These are phyloP conservation scores for Aspergillus japonicus DNA, from an alignment of 2,329 filamentous ascomycete species.

Conservation along the genomic window DNA sequence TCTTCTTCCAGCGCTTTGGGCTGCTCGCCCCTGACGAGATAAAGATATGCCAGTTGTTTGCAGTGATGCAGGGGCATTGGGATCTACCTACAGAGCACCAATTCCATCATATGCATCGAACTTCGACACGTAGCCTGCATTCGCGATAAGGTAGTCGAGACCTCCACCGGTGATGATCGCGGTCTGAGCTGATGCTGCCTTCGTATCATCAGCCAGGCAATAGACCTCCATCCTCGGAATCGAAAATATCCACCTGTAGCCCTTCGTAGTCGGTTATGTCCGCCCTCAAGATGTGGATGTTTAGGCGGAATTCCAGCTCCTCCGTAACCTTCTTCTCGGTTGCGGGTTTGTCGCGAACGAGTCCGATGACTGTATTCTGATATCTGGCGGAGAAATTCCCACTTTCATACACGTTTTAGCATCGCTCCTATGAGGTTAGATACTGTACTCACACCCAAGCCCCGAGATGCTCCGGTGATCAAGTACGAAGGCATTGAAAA, in stretches of 20 bases:
- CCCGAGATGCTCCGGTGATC: background rate
- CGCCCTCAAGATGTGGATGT: constrained; percentile 47
- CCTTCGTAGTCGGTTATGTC: constrained; percentile 44
- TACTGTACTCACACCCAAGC: background rate
- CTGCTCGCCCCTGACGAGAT: too few relatives aligned
- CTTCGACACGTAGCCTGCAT: constrained; percentile 43
- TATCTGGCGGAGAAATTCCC: constrained; percentile 49
- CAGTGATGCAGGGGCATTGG: too few relatives aligned
- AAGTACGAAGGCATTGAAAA: background rate
- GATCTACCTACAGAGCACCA: constrained; percentile 37
- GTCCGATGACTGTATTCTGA: constrained; percentile 50
- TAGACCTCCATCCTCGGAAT: too few relatives aligned
- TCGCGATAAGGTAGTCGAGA: constrained; percentile 55
- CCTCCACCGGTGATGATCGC: constrained; percentile 20
- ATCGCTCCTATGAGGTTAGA: background rate
- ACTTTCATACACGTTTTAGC: constrained; percentile 51
- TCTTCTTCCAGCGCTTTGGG: too few relatives aligned
- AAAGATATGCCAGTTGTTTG: too few relatives aligned
- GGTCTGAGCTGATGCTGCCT: constrained; percentile 17
- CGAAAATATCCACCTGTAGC: constrained; percentile 28
- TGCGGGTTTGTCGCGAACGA: constrained; percentile 49
- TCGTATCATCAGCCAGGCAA: too few relatives aligned
- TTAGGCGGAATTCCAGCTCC: constrained; percentile 31
- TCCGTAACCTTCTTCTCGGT: constrained; percentile 46
- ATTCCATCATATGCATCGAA: constrained; percentile 34